Percentiles rank a stretch among this genome's conserved stretches.
These are phyloP conservation scores for Phaeosphaeriaceae sp. DNA, from an alignment of 2,329 filamentous ascomycete species.

Conservation along the genomic window DNA sequence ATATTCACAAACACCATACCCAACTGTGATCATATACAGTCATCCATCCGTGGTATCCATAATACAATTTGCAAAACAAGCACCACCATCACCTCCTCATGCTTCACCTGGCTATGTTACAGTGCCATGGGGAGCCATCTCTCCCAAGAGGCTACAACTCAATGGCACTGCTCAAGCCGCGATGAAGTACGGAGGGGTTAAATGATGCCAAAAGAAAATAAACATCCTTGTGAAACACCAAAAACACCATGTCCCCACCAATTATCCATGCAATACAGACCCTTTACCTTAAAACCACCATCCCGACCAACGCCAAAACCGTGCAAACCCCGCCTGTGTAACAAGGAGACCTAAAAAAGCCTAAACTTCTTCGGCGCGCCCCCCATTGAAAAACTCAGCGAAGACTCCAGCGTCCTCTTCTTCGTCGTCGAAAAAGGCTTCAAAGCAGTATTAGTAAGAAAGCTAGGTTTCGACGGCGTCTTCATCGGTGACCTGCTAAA, in stretches of 20 bases:
- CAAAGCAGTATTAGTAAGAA: slow-evolving; percentile 32
- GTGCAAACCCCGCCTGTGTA: too few relatives aligned
- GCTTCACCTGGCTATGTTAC: slow-evolving; percentile 26
- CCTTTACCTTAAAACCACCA: too few relatives aligned
- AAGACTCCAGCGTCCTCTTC: slow-evolving; percentile 28
- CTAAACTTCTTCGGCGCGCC: slow-evolving; percentile 35
- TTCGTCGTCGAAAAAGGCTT: slow-evolving; percentile 30
- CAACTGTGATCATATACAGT: slow-evolving; percentile 6
- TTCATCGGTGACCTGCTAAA: slow-evolving; percentile 53
- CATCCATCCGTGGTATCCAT: not conserved
- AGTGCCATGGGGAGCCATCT: slow-evolving; percentile 22
- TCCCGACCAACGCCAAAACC: too few relatives aligned
- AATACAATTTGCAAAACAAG: too few relatives aligned
- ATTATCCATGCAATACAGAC: too few relatives aligned
- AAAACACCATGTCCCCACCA: slow-evolving; percentile 1
- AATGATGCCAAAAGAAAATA: not conserved
- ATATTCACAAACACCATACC: too few relatives aligned
- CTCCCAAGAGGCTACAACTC: slow-evolving; percentile 23
- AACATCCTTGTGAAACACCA: not conserved
- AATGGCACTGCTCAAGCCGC: slow-evolving; percentile 25
- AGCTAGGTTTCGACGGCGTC: slow-evolving; percentile 60
- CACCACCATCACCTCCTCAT: too few relatives aligned
- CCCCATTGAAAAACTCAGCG: slow-evolving; percentile 24
- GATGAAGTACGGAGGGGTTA: slow-evolving; percentile 6
- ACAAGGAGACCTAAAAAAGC: slow-evolving; percentile 29